Conservation (phyloP, 2,329 filamentous ascomycete genomes). For the Mollisia scopiformis region DNA sequence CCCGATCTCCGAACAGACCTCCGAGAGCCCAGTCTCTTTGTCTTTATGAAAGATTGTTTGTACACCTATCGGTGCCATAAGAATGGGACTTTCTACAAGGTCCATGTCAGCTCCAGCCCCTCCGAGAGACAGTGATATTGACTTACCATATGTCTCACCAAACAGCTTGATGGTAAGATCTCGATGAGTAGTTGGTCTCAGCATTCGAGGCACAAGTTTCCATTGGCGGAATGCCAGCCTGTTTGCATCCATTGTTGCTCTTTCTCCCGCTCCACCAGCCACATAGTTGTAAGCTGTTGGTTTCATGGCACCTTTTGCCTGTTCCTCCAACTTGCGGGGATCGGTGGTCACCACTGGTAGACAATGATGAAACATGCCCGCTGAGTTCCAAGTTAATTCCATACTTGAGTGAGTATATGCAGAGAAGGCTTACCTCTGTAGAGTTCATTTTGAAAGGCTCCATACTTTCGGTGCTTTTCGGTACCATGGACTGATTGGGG, state of each 20-base stretch:
- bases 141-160: slow-evolving; percentile 48
- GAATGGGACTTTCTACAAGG: slow-evolving; percentile 45
- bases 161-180: slow-evolving; percentile 54
- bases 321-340: slow-evolving; percentile 56
- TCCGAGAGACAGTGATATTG: neutral
- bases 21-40: slow-evolving; percentile 64
- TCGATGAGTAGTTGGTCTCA: slow-evolving; percentile 57
- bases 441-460: slow-evolving; percentile 29
- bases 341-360: slow-evolving; percentile 60
- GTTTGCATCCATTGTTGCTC: slow-evolving; percentile 65
- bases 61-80: slow-evolving; percentile 72
- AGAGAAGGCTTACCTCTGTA: slow-evolving; percentile 21
- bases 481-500: slow-evolving; percentile 24
- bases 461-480: slow-evolving; percentile 24
- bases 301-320: slow-evolving; percentile 53
- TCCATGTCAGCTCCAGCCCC: neutral
- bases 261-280: slow-evolving; percentile 63
- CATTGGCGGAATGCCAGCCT: slow-evolving; percentile 67
- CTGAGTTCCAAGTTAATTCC: slow-evolving; percentile 18
- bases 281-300: slow-evolving; percentile 61
- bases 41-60: slow-evolving; percentile 69
- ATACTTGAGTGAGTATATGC: neutral
- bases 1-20: slow-evolving; percentile 60
- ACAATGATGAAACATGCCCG: slow-evolving; percentile 51
- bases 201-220: slow-evolving; percentile 62